Conservation (phyloP, 2,329 filamentous ascomycete genomes). For the Hymenoscyphus infarciens region DNA sequence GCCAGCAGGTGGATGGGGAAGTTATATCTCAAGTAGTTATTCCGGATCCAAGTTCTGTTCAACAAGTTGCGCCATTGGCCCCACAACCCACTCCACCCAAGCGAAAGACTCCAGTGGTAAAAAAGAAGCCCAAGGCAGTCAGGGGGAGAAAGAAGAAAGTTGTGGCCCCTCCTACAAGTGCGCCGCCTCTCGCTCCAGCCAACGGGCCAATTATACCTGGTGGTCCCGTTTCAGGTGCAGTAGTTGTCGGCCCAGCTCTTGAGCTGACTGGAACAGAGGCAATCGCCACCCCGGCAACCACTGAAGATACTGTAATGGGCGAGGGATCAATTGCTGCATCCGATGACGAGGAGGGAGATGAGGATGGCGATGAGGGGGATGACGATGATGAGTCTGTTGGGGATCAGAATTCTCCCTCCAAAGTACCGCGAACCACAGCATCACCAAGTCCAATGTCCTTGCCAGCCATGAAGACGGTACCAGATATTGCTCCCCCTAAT, state of each 20-base stretch:
- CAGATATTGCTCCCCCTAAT: conserved; percentile 17
- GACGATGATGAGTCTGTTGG: conserved; percentile 44
- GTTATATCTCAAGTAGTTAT: conserved; percentile 63
- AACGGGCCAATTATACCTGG: conserved; percentile 15
- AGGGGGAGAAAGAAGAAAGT: conserved; percentile 72
- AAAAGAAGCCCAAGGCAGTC: conserved; percentile 76
- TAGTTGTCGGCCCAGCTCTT: conserved; percentile 13
- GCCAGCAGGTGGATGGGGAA: conserved; percentile 77
- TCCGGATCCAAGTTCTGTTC: conserved; percentile 54
- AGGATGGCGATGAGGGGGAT: conserved; percentile 43
- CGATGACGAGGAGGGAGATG: conserved; percentile 30
- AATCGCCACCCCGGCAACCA: conserved; percentile 16
- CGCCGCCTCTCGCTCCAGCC: conserved; percentile 15
- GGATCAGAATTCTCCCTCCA: conserved; percentile 33
- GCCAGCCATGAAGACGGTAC: conserved; percentile 16
- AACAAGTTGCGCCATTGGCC: conserved; percentile 23
- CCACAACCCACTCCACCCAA: conserved; percentile 47
- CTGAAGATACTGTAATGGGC: conserved; percentile 35
- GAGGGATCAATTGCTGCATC: conserved; percentile 32
- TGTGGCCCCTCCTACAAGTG: conserved; percentile 30
- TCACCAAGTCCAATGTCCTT: conserved; percentile 20
- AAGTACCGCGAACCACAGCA: conserved; percentile 21
- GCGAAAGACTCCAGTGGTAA: conserved; percentile 53
- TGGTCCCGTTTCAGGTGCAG: neutral
- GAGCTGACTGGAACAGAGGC: conserved; percentile 28